Base-by-base conservation (phyloP, 495 filamentous ascomycete species). In the Penicillium salamii region DNA sequence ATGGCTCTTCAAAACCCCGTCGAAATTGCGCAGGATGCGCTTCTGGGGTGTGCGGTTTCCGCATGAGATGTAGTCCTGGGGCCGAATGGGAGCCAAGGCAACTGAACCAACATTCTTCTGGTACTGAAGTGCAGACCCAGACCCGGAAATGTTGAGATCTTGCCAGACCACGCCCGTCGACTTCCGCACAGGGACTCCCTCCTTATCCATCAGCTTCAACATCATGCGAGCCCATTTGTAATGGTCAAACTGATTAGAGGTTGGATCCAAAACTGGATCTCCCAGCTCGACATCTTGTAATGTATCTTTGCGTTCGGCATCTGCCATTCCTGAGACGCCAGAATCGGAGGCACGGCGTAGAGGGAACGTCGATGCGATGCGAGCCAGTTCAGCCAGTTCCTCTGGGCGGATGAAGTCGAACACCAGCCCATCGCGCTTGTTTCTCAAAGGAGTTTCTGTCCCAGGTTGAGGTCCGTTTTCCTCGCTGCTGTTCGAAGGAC, bases 221-320 rank as follows among this genome's bases (percentile, higher is more conserved):
- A 66, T 64, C 74, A 76, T 75, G 57, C 79, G 61, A 17, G 73
- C 69, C 81, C 81, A 86, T 49, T 78, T 72, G 42, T 81, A 72
- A 6, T 80, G 73, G 47, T 80, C 73, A 61, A 86, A 86, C 48
- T 83, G 68, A 1, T 68, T 66, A 35, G 71, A 72, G 18, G 66
- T 71, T 7, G 81, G 81, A 61, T 86, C 78, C n/a, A 84, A 63
- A 6, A 72, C 65, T 0, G 80, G 76, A 52, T 80, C 78, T 5
- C 74, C 67, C 29, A 72, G 41, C 20, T 66, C 57, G 20, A 79
- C 33, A 41, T 61, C 69, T 20, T 71, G 71, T 13, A 77, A 38
- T 8, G 75, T 79, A 53, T 78, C 73, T 43, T 57, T 69, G 15
- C 69, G 62, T 42, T 68, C 55, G 5, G 78, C 55, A 7, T 35